Conservation (phyloP, 2,329 filamentous ascomycete species). For the Alternaria sp. region DNA sequence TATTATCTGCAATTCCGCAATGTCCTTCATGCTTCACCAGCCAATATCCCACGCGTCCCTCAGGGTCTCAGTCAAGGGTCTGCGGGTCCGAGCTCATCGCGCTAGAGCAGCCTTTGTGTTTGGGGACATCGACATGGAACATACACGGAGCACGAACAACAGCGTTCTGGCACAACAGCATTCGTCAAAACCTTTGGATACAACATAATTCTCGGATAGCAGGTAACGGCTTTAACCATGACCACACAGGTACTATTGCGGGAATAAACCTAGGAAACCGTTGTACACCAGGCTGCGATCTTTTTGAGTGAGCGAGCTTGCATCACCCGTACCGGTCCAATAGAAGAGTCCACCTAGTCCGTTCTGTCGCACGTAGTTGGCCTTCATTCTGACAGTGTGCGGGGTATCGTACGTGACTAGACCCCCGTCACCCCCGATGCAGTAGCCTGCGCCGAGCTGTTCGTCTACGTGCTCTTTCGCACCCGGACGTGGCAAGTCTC, state of each 20-base stretch:
- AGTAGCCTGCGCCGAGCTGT: conserved; percentile 73
- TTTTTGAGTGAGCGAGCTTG: conserved; percentile 54
- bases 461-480: conserved; percentile 74
- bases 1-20: conserved; percentile 22
- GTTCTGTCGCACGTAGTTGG: conserved; percentile 74
- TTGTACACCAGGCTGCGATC: conserved; percentile 67
- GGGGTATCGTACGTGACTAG: conserved; percentile 84
- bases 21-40: conserved; percentile 24
- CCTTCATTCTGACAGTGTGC: conserved; percentile 78
- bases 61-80: conserved; percentile 15
- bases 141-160: conserved; percentile 12
- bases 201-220: neutral
- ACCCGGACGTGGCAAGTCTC: conserved; percentile 68
- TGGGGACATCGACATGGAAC: conserved; percentile 6
- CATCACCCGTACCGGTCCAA: conserved; percentile 79
- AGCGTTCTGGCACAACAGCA: neutral
- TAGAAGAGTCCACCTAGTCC: conserved; percentile 80
- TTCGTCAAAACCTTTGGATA: neutral
- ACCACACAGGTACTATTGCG: conserved; percentile 27
- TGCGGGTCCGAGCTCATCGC: conserved; percentile 25
- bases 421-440: conserved; percentile 75
- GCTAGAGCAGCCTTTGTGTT: conserved; percentile 14
- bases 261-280: conserved; percentile 64
- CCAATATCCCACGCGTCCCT: conserved; percentile 10
- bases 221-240: neutral